These are phyloP conservation scores for Nothophytophthora sp. DNA, from an alignment of 352 stramenopile species.

Conservation along the genomic window DNA sequence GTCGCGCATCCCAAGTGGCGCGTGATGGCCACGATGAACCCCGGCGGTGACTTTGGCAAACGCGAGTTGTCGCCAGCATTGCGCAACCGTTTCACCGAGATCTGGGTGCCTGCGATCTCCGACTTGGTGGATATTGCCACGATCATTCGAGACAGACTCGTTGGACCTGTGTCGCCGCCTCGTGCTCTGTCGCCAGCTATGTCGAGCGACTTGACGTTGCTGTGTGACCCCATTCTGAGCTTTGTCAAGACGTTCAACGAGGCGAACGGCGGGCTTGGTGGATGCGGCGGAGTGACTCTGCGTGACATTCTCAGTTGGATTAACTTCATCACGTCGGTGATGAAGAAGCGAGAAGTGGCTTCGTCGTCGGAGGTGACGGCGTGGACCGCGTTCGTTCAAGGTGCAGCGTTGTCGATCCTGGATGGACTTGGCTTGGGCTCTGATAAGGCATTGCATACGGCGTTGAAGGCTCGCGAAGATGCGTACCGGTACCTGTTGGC, in stretches of 20 bases:
- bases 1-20: constrained; percentile 92
- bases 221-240: constrained; percentile 91
- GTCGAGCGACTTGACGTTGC: constrained; percentile 21
- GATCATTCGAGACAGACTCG: constrained; percentile 88
- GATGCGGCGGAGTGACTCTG: constrained; percentile 81
- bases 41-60: constrained; percentile 99
- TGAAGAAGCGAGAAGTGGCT: constrained; percentile 44
- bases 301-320: constrained; percentile 94
- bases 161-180: constrained; percentile 15
- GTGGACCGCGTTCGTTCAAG: constrained; percentile 93
- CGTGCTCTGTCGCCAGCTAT: background rate
- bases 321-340: constrained; percentile 88
- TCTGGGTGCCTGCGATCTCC: constrained; percentile 97
- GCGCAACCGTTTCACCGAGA: constrained; percentile 99
- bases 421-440: constrained; percentile 98
- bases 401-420: constrained; percentile 92
- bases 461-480: constrained; percentile 65
- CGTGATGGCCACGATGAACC: constrained; percentile 99
- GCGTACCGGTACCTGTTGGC: constrained; percentile 73
- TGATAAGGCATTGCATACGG: constrained; percentile 80
- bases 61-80: constrained; percentile 98
- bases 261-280: constrained; percentile 54
- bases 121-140: constrained; percentile 94
- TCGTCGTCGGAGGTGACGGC: constrained; percentile 11
- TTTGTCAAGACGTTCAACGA: constrained; percentile 98